Percentiles rank a stretch among this genome's conserved stretches.
These are phyloP conservation scores for Neonectria faginata DNA, from an alignment of 2,329 filamentous ascomycete species.

Conservation along the genomic window DNA sequence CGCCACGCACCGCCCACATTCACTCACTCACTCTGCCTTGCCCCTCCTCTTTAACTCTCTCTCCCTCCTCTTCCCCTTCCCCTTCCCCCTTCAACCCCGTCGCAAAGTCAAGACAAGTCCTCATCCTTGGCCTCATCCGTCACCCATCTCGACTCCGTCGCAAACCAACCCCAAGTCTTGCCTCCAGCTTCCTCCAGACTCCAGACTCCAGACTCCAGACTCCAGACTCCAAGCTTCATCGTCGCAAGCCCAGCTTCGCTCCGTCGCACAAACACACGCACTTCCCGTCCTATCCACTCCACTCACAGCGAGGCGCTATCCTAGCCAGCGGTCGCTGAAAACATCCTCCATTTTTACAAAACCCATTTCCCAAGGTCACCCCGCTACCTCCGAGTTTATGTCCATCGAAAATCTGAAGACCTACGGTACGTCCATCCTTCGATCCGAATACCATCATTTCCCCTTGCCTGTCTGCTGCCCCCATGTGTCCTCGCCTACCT, in stretches of 20 bases:
- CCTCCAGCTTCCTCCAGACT: not conserved
- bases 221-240: not conserved
- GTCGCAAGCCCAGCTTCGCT: constrained; percentile 14
- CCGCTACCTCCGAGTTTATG: constrained; percentile 87
- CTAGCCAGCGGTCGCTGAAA: constrained; percentile 64
- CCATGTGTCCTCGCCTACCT: not conserved
- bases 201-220: not conserved
- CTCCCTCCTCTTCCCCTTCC: constrained; percentile 32
- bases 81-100: constrained; percentile 14
- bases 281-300: constrained; percentile 27
- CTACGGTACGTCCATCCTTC: constrained; percentile 75
- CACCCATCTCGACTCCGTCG: constrained; percentile 28
- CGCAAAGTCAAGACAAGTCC: constrained; percentile 16
- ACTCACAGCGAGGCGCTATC: constrained; percentile 59
- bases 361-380: constrained; percentile 67
- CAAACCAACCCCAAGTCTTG: not conserved
- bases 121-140: constrained; percentile 11
- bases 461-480: not conserved
- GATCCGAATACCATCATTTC: not conserved
- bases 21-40: constrained; percentile 20
- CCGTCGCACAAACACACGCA: constrained; percentile 31
- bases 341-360: constrained; percentile 53
- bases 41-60: constrained; percentile 42
- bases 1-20: constrained; percentile 12
- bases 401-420: constrained; percentile 99